phyloP scores from a whole-genome alignment of 768 basidiomycete species.

The Artomyces pyxidatus region DNA sequence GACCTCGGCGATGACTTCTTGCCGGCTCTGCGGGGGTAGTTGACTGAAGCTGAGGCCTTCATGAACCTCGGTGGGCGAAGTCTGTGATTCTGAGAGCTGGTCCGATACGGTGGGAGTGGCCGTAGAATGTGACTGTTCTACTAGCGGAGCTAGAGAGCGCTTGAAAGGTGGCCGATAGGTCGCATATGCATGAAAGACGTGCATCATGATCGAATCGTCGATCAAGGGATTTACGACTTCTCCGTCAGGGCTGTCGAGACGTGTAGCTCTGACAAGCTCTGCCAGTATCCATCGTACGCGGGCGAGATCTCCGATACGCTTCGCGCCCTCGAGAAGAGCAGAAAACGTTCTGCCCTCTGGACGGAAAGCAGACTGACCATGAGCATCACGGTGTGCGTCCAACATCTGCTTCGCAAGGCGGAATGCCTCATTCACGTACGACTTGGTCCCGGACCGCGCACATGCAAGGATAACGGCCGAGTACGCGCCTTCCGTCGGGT shows the following conservation, averaged over 20 bases:
- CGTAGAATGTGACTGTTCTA: conserved; percentile 18
- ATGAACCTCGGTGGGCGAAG: neutral
- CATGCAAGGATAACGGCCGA: conserved; percentile 80
- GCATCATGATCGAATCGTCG: conserved; percentile 68
- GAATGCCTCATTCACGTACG: conserved; percentile 76
- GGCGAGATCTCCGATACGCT: conserved; percentile 74
- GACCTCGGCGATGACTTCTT: conserved; percentile 68
- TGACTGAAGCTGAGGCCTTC: conserved; percentile 27
- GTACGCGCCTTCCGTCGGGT: conserved; percentile 64
- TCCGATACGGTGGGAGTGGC: neutral
- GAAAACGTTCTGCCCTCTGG: conserved; percentile 68
- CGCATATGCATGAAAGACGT: conserved; percentile 84
- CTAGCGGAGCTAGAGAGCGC: conserved; percentile 38
- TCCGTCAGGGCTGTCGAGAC: conserved; percentile 16
- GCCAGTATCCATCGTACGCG: conserved; percentile 87
- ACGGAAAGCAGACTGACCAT: conserved; percentile 41
- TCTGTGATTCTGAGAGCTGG: neutral
- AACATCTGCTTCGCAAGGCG: conserved; percentile 83
- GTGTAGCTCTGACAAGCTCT: conserved; percentile 51
- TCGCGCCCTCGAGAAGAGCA: conserved; percentile 86
- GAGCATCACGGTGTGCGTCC: conserved; percentile 62
- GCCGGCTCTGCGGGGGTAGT: conserved; percentile 61
- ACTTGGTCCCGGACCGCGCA: conserved; percentile 51
- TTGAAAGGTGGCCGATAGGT: conserved; percentile 67
- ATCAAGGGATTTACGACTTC: conserved; percentile 30